These are phyloP conservation scores for Rhodotorula kratochvilovae DNA, from an alignment of 768 basidiomycete genomes.

Conservation along the genomic window DNA sequence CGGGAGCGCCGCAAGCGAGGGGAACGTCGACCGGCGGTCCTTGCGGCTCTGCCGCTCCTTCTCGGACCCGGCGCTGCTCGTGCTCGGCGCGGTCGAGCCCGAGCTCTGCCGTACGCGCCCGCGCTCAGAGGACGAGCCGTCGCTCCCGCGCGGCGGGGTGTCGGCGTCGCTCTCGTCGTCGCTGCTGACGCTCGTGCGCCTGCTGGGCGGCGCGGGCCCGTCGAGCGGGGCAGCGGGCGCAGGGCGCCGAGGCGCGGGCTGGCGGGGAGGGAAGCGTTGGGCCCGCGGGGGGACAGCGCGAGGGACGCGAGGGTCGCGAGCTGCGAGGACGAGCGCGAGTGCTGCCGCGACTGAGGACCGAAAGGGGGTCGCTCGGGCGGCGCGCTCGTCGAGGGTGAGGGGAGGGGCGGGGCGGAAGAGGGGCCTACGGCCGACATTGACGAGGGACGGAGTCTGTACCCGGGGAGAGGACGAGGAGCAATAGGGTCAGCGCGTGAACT, in stretches of 20 bases:
- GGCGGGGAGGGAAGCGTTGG: not conserved
- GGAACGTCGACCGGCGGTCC: constrained; percentile 27
- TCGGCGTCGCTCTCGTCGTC: not conserved
- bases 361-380: not conserved
- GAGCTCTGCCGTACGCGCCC: not conserved
- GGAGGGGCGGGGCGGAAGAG: not conserved
- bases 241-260: not conserved
- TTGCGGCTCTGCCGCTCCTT: not conserved
- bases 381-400: not conserved
- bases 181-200: not conserved
- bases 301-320: constrained; percentile 30
- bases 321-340: constrained; percentile 35
- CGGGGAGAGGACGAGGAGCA: not conserved
- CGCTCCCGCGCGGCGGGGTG: not conserved
- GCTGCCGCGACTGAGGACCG: constrained; percentile 16
- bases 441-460: no score
- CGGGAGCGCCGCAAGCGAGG: not conserved
- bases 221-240: not conserved
- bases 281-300: constrained; percentile 15
- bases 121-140: not conserved
- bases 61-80: not conserved
- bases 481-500: not conserved
- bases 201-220: not conserved
- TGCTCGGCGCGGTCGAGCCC: not conserved
- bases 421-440: not conserved